A percentile compares a stretch with the other conserved stretches of the same genome.
Evolutionary conservation across 2,329 filamentous ascomycete species (phyloP).

Genomic region (Curvularia eragrostidis): DNA sequence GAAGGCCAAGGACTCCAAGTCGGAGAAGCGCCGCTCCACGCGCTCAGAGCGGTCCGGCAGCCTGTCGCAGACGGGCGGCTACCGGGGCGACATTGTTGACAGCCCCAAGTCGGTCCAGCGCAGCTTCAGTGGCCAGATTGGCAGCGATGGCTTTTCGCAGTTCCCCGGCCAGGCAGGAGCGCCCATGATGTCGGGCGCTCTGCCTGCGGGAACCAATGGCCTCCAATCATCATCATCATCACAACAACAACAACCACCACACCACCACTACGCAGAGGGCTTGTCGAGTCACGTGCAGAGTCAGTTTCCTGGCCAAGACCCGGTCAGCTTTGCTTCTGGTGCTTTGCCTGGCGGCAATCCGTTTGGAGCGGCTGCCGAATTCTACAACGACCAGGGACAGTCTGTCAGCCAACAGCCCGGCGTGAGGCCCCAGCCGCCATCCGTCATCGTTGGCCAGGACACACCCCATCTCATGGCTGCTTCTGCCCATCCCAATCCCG

Average conservation of each 20-base stretch:
- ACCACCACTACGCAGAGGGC: conserved; percentile 7
- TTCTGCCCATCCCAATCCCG: conserved; percentile 59
- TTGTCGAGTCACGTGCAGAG: conserved; percentile 59
- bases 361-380: conserved; percentile 65
- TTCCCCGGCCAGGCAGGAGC: conserved; percentile 46
- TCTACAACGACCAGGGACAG: conserved; percentile 68
- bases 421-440: conserved; percentile 60
- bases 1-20: conserved; percentile 29
- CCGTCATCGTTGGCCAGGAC: conserved; percentile 62
- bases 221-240: neutral
- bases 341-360: conserved; percentile 52
- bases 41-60: conserved; percentile 39
- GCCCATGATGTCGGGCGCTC: conserved; percentile 45
- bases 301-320: conserved; percentile 67
- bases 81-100: conserved; percentile 43
- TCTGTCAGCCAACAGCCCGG: conserved; percentile 67
- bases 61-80: conserved; percentile 37
- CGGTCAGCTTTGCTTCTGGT: conserved; percentile 53
- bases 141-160: conserved; percentile 42
- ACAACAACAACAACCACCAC: conserved; percentile 3
- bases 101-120: conserved; percentile 31
- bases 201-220: conserved; percentile 35
- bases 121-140: conserved; percentile 41
- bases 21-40: conserved; percentile 40
- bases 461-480: conserved; percentile 63